Conservation (phyloP, 2,329 filamentous ascomycete species). For the Ophiostoma himal-ulmi region DNA sequence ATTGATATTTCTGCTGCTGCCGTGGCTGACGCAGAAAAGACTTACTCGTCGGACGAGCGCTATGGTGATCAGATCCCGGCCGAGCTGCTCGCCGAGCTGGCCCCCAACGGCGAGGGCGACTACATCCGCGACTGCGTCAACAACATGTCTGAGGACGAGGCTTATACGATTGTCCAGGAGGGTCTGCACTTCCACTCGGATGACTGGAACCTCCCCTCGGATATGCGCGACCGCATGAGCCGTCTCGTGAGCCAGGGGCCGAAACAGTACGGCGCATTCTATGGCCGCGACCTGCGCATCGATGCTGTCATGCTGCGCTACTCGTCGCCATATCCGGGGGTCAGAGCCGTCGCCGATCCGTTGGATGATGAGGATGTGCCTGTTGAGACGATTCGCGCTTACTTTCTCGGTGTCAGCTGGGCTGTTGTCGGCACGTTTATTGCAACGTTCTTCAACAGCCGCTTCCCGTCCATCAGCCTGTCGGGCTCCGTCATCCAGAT, state of each 20-base stretch:
- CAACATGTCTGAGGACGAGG: slow-evolving; percentile 40
- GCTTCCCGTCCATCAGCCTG: slow-evolving; percentile 54
- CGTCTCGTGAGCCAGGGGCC: slow-evolving; percentile 34
- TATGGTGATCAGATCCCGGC: slow-evolving; percentile 37
- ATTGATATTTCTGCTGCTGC: neutral
- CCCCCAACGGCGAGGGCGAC: slow-evolving; percentile 40
- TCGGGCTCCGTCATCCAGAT: slow-evolving; percentile 59
- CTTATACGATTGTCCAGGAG: slow-evolving; percentile 37
- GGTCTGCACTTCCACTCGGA: slow-evolving; percentile 38
- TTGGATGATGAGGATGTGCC: slow-evolving; percentile 42
- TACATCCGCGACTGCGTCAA: slow-evolving; percentile 40
- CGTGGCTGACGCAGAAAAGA: slow-evolving; percentile 31
- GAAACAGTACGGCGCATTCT: slow-evolving; percentile 38
- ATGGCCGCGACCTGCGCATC: slow-evolving; percentile 38
- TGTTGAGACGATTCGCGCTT: slow-evolving; percentile 57
- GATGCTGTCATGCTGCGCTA: slow-evolving; percentile 34
- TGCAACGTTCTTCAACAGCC: slow-evolving; percentile 54
- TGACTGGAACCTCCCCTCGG: slow-evolving; percentile 42
- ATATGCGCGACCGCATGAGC: slow-evolving; percentile 40
- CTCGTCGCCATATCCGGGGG: slow-evolving; percentile 58
- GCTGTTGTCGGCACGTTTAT: slow-evolving; percentile 53
- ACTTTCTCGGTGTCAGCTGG: slow-evolving; percentile 51
- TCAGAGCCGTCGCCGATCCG: slow-evolving; percentile 33
- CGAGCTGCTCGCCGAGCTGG: slow-evolving; percentile 38
- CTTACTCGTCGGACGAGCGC: slow-evolving; percentile 21